A percentile compares a stretch with the other conserved stretches of the same genome.
These are phyloP conservation scores for Acacia pycnantha DNA, from an alignment of 331 rosid genomes.

Conservation along the genomic window DNA sequence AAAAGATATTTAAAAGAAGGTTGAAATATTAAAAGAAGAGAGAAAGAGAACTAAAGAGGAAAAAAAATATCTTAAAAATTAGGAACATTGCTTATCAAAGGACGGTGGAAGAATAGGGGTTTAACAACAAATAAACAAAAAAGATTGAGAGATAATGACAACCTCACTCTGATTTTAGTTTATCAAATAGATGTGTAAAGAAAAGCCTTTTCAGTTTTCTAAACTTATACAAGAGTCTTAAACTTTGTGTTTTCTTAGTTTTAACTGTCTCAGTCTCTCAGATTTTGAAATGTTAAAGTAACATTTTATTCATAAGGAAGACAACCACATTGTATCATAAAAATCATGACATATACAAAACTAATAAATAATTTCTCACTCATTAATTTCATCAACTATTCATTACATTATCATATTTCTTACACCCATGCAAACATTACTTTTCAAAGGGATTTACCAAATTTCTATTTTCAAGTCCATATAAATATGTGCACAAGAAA, in stretches of 20 bases:
- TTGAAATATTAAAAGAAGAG: not conserved
- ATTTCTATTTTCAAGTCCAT: not conserved
- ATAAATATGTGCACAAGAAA: not conserved
- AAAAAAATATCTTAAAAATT: not conserved
- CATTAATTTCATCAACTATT: not conserved
- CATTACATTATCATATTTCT: not conserved
- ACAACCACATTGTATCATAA: not conserved
- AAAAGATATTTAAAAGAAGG: no score
- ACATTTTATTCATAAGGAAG: not conserved
- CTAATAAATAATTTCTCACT: not conserved
- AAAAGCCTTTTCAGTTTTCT: not conserved
- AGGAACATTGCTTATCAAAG: not conserved
- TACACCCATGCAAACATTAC: not conserved
- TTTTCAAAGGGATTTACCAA: not conserved
- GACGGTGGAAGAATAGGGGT: not conserved
- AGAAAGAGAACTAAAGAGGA: not conserved
- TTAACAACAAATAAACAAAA: not conserved
- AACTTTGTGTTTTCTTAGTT: not conserved
- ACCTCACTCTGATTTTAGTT: not conserved
- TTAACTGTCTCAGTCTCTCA: not conserved
- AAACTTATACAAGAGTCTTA: not conserved
- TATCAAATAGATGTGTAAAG: not conserved
- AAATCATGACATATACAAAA: not conserved
- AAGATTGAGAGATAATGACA: not conserved
- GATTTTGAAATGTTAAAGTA: not conserved